These are phyloP conservation scores for Yarrowia deformans DNA, from an alignment of 805 yeast genomes.

Conservation along the genomic window DNA sequence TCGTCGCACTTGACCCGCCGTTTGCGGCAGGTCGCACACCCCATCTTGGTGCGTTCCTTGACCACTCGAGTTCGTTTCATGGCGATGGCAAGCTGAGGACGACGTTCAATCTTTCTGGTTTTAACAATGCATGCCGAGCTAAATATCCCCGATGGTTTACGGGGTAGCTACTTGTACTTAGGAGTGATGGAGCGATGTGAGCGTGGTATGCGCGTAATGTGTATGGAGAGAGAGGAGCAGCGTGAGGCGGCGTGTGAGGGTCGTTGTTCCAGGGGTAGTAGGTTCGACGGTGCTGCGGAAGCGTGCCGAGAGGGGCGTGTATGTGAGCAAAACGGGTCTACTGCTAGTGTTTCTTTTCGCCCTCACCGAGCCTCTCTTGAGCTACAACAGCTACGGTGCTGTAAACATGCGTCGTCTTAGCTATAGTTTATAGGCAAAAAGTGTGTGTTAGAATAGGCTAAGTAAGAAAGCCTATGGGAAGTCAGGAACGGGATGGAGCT, in stretches of 20 bases:
- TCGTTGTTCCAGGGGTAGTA: neutral
- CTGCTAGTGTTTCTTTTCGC: neutral
- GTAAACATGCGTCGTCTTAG: constrained; percentile 2
- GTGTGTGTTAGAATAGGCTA: constrained; percentile 1
- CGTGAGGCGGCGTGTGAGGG: neutral
- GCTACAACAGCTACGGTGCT: neutral
- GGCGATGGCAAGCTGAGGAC: constrained; percentile 3
- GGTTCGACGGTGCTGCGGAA: neutral
- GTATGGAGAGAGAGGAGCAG: no score
- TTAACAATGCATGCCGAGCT: constrained; percentile 38
- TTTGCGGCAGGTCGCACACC: constrained; percentile 88
- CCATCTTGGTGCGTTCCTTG: constrained; percentile 52
- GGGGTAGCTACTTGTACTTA: constrained; percentile 14
- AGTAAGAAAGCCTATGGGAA: neutral
- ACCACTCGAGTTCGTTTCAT: constrained; percentile 39
- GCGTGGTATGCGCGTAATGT: neutral
- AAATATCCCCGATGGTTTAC: constrained; percentile 22
- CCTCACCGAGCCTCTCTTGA: neutral
- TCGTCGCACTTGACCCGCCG: constrained; percentile 96
- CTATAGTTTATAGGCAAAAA: constrained; percentile 3
- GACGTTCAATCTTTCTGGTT: constrained; percentile 27
- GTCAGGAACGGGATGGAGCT: neutral
- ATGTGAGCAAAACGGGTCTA: constrained; percentile 7
- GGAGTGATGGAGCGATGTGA: neutral
- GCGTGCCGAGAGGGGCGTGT: neutral